A percentile compares a stretch with the other conserved stretches of the same genome.
These are phyloP conservation scores for Trametes villosa DNA, from an alignment of 768 basidiomycete genomes.

Conservation along the genomic window DNA sequence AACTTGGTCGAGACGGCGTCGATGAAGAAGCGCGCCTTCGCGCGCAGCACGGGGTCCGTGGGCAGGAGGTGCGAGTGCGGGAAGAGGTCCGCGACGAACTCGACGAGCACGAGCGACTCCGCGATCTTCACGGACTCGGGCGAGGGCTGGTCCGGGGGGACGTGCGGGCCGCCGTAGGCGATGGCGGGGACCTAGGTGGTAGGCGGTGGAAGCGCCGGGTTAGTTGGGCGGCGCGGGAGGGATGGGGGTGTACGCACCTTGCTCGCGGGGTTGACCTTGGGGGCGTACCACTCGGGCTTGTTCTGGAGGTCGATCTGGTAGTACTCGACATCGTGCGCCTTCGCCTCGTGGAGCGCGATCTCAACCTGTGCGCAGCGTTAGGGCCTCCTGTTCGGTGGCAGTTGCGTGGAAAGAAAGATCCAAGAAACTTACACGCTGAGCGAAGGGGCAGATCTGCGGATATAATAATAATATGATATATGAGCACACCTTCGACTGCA, in stretches of 20 bases:
- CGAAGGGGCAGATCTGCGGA: slow-evolving; percentile 58
- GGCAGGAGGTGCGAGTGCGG: slow-evolving; percentile 55
- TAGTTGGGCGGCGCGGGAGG: neutral
- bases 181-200: slow-evolving; percentile 57
- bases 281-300: slow-evolving; percentile 73
- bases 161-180: slow-evolving; percentile 63
- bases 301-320: slow-evolving; percentile 64
- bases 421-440: slow-evolving; percentile 50
- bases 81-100: slow-evolving; percentile 67
- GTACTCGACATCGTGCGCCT: slow-evolving; percentile 51
- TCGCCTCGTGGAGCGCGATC: slow-evolving; percentile 62
- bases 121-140: slow-evolving; percentile 62
- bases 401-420: neutral
- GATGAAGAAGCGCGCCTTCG: slow-evolving; percentile 66
- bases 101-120: slow-evolving; percentile 68
- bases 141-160: slow-evolving; percentile 60
- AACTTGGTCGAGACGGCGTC: slow-evolving; percentile 55
- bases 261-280: slow-evolving; percentile 66
- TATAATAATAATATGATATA: neutral
- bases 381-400: too few species aligned
- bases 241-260: slow-evolving; percentile 47
- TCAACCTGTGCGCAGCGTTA: slow-evolving; percentile 45
- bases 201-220: neutral
- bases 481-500: too few species aligned
- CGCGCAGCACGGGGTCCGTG: slow-evolving; percentile 56